Conservation (phyloP, 2,329 filamentous ascomycete genomes). For the Lecanosticta acicola region DNA sequence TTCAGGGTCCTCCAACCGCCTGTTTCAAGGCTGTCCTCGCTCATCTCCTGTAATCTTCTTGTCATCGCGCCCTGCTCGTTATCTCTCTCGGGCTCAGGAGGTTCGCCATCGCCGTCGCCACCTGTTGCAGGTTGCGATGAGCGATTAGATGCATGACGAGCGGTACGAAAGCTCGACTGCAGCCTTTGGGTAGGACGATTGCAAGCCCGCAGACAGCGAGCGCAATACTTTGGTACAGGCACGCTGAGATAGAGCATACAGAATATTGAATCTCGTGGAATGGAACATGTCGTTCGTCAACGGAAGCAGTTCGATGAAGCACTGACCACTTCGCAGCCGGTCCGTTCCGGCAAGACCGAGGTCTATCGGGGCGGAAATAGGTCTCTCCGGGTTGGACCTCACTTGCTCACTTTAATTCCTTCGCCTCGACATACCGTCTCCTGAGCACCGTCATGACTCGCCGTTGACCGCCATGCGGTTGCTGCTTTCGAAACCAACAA, state of each 20-base stretch:
- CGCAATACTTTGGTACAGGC: not conserved
- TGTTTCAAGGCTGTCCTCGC: constrained; percentile 52
- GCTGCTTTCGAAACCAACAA: too few species aligned
- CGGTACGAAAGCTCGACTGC: constrained; percentile 2
- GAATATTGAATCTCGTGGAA: not conserved
- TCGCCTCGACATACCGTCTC: too few species aligned
- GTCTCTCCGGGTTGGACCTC: too few species aligned
- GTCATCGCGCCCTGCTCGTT: constrained; percentile 53
- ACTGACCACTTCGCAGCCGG: not conserved
- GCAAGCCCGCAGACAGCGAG: constrained; percentile 37
- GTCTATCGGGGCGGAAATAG: too few species aligned
- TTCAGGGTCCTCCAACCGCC: constrained; percentile 52
- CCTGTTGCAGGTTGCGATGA: constrained; percentile 15
- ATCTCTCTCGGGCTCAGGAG: constrained; percentile 14
- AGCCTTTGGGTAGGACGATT: constrained; percentile 4
- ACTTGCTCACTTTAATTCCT: too few species aligned
- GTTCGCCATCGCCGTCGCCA: constrained; percentile 13
- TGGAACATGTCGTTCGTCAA: too few species aligned
- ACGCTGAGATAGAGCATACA: not conserved
- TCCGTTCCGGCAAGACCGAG: too few species aligned
- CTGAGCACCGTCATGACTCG: too few species aligned
- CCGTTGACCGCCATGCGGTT: too few species aligned
- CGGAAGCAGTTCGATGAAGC: too few species aligned
- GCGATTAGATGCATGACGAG: constrained; percentile 16
- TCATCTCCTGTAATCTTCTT: constrained; percentile 54